A percentile compares a stretch with the other conserved stretches of the same genome.
Evolutionary conservation across 768 basidiomycete species (phyloP).

Genomic region (Lactarius hatsudake): DNA sequence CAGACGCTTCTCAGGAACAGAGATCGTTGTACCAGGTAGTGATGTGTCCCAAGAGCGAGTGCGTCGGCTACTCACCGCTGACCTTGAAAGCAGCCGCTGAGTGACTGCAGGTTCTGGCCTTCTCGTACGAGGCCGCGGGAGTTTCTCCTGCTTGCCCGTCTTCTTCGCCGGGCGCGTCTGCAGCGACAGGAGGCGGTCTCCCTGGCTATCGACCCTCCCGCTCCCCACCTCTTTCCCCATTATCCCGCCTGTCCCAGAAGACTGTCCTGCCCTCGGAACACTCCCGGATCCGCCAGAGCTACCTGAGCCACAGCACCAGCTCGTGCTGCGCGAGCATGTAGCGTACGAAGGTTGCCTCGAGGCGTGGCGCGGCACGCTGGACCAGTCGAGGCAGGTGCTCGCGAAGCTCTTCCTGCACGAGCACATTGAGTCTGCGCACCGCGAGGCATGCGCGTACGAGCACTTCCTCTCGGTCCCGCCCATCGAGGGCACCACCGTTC

Average conservation of each 20-base stretch:
- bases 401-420: slow-evolving; percentile 22
- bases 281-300: slow-evolving; percentile 14
- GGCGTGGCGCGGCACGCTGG: slow-evolving; percentile 19
- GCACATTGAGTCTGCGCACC: slow-evolving; percentile 14
- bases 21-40: not conserved
- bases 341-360: slow-evolving; percentile 17
- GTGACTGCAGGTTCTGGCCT: slow-evolving; percentile 9
- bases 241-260: not conserved
- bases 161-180: slow-evolving; percentile 11
- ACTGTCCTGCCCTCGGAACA: slow-evolving; percentile 9
- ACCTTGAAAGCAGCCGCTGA: not conserved
- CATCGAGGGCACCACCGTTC: slow-evolving; percentile 11
- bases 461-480: slow-evolving; percentile 5
- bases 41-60: slow-evolving; percentile 3
- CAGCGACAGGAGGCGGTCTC: not conserved
- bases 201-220: not conserved
- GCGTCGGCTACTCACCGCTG: not conserved
- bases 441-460: slow-evolving; percentile 16
- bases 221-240: slow-evolving; percentile 7
- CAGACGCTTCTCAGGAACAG: not conserved
- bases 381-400: slow-evolving; percentile 10
- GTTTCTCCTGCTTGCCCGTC: slow-evolving; percentile 1
- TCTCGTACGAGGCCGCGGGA: not conserved
- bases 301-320: slow-evolving; percentile 4
- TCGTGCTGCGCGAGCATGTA: slow-evolving; percentile 14